These are phyloP conservation scores for Epichloe baconii DNA, from an alignment of 2,329 filamentous ascomycete species.

Conservation along the genomic window DNA sequence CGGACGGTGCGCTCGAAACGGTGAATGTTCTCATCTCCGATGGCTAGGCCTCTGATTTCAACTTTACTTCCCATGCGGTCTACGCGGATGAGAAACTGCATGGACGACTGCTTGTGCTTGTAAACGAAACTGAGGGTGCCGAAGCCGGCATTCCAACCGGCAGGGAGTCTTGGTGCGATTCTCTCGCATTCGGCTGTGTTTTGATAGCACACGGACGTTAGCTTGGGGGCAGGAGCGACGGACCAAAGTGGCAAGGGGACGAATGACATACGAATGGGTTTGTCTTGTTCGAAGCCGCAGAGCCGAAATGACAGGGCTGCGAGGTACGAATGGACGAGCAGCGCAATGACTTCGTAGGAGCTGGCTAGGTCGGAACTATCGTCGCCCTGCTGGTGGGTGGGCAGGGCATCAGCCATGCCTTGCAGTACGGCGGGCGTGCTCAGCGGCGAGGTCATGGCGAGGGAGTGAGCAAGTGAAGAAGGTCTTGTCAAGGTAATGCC, in stretches of 20 bases:
- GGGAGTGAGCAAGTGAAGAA: not conserved
- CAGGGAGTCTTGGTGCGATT: constrained; percentile 51
- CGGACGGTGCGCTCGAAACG: constrained; percentile 58
- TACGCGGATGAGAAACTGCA: constrained; percentile 71
- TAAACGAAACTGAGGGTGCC: constrained; percentile 75
- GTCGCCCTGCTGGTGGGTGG: constrained; percentile 38
- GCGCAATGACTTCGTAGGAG: constrained; percentile 69
- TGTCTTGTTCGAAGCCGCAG: constrained; percentile 72
- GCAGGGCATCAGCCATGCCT: constrained; percentile 46
- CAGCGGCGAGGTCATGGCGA: constrained; percentile 15
- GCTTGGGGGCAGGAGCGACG: not conserved
- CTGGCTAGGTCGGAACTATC: constrained; percentile 51
- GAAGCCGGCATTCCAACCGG: constrained; percentile 65
- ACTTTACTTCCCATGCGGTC: constrained; percentile 72
- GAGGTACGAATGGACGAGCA: constrained; percentile 78
- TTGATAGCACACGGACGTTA: not conserved
- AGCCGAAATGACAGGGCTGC: constrained; percentile 66
- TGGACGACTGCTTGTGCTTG: constrained; percentile 70
- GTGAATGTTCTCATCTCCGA: constrained; percentile 70
- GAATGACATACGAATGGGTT: constrained; percentile 48
- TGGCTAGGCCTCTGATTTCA: constrained; percentile 66
- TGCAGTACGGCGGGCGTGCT: constrained; percentile 30
- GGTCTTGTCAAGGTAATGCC: not conserved
- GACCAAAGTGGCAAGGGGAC: not conserved
- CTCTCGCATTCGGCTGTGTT: constrained; percentile 33